Evolutionary conservation across 257 asterid species (phyloP), one percentile per base, ranked within the genome.

Genomic region (Asclepias syriaca): DNA sequence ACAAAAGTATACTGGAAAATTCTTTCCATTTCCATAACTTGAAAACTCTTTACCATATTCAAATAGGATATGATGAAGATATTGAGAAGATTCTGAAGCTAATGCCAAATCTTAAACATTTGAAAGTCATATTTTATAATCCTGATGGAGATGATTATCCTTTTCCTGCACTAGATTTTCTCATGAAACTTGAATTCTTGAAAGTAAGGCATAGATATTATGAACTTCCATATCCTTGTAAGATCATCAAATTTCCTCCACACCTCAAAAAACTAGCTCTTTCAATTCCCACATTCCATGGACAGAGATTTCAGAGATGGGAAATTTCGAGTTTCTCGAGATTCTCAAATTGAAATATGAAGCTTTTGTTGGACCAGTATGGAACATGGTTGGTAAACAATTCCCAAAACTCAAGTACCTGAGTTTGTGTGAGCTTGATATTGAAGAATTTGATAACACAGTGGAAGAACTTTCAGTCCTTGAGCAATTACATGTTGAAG

Each of bases 81-180:
- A 51, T 16, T 8, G 68, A 71, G 49, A 37, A 54, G 39, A 71
- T 71, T 16, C 2, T 58, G n/a, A 59, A 40, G 56, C 56, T 15
- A 51, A 51, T 51, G 56, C 74, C 66, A 39, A 69, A 55, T 43
- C 74, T 70, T 55, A 21, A 32, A 27, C 27, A 57, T 6, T n/a
- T 57, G 18, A 71, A 53, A 10, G 60, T 24, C 57, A 40, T 22
- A 8, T 24, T 58, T 16, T 15, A 12, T 16, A 29, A 24, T 22
- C 48, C 57, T 19, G 69, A 24, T 55, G 54, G 54, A 6, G 24
- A 16, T 3, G n/a, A 39, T 24, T n/a, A 70, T 14, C 24, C 18
- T n/a, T 71, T 71, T 24, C 75, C 68, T 34, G 32, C 3, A 7
- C 24, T 55, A 10, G 67, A 56, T 56, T 70, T 70, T 39, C 74